A percentile compares a stretch with the other conserved stretches of the same genome.
These are phyloP conservation scores for Dothideomycetidae sp. DNA, from an alignment of 2,329 filamentous ascomycete species.

Conservation along the genomic window DNA sequence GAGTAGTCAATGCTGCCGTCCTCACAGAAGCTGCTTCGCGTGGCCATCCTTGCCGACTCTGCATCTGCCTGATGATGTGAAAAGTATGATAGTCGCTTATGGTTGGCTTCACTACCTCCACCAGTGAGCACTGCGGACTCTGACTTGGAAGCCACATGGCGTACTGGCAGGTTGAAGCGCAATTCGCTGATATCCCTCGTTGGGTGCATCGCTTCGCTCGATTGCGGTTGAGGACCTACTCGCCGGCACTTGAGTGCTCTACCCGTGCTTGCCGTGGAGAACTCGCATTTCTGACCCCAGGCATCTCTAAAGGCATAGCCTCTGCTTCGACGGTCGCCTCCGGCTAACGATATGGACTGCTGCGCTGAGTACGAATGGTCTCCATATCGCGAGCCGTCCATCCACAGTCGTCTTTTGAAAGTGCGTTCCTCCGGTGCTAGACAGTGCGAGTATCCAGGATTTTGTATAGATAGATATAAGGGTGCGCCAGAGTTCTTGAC, in stretches of 20 bases:
- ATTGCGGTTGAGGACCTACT: not conserved
- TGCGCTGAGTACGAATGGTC: constrained; percentile 22
- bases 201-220: constrained; percentile 37
- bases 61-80: not conserved
- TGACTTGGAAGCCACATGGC: constrained; percentile 12
- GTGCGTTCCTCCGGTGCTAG: constrained; percentile 23
- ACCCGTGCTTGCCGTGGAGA: constrained; percentile 62
- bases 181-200: constrained; percentile 73
- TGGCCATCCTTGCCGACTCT: not conserved
- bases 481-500: constrained; percentile 28
- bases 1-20: constrained; percentile 50
- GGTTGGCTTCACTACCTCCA: not conserved
- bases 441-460: constrained; percentile 38
- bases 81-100: constrained; percentile 5
- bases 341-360: constrained; percentile 16
- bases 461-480: constrained; percentile 41
- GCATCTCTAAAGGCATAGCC: constrained; percentile 68
- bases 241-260: constrained; percentile 29
- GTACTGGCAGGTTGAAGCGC: constrained; percentile 66
- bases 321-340: constrained; percentile 38
- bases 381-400: constrained; percentile 30
- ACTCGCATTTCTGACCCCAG: constrained; percentile 79
- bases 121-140: not conserved
- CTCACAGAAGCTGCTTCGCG: constrained; percentile 12
- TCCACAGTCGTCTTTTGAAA: constrained; percentile 34